Conservation (phyloP, 805 yeast species). For the Lipomyces japonicus region DNA sequence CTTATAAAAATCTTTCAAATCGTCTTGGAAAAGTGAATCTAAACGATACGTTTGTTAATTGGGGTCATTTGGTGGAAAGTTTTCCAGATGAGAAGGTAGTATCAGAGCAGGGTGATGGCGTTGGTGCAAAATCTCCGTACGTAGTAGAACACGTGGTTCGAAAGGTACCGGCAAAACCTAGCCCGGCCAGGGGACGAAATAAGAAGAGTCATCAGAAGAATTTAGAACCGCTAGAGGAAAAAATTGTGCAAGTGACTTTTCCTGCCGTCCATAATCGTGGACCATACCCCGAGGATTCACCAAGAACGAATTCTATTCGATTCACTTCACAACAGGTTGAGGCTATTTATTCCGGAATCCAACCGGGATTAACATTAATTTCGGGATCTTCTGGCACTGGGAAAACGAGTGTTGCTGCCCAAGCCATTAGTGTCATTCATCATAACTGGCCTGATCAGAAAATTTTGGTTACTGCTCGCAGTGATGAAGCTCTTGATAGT, state of each 20-base stretch:
- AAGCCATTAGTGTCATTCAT: conserved; percentile 30
- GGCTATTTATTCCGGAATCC: conserved; percentile 33
- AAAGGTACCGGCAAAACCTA: not conserved
- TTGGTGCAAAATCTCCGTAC: conserved; percentile 20
- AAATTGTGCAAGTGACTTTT: conserved; percentile 15
- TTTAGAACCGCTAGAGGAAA: conserved; percentile 7
- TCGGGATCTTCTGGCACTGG: conserved; percentile 85
- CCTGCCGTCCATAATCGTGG: conserved; percentile 17
- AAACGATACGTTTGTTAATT: conserved; percentile 31
- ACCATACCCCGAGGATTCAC: conserved; percentile 24
- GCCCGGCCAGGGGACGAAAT: conserved; percentile 7
- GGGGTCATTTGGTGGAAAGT: conserved; percentile 28
- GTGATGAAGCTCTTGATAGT: conserved; percentile 31
- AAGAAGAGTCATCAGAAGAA: not conserved
- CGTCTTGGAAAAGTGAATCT: conserved; percentile 29
- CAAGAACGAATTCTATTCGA: conserved; percentile 18
- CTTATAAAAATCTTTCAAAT: conserved; percentile 12
- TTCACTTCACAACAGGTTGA: conserved; percentile 32
- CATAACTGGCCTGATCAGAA: conserved; percentile 32
- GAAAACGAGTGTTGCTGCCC: conserved; percentile 39
- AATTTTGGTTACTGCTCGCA: conserved; percentile 36
- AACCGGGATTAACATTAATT: conserved; percentile 55
- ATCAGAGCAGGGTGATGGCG: conserved; percentile 8
- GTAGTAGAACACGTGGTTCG: conserved; percentile 6
- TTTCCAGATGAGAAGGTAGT: conserved; percentile 27